A percentile compares a stretch with the other conserved stretches of the same genome.
Conservation (phyloP, 495 filamentous ascomycete genomes). For the Trichoderma asperelloides region DNA sequence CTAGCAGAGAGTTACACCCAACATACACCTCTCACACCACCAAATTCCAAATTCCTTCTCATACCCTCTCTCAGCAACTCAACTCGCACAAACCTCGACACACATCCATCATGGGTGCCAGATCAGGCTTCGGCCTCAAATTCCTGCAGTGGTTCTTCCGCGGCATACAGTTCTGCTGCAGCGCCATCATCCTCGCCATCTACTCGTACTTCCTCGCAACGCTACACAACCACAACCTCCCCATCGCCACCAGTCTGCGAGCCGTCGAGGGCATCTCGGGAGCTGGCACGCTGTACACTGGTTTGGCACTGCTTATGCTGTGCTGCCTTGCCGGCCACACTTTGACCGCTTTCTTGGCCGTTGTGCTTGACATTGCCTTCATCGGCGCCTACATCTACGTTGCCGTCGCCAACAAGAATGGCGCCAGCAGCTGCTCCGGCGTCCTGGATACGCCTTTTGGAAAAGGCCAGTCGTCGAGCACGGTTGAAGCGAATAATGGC, state of each 20-base stretch:
- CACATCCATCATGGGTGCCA: conserved; percentile 41
- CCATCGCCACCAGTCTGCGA: conserved; percentile 54
- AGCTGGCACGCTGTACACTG: conserved; percentile 59
- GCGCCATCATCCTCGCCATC: conserved; percentile 65
- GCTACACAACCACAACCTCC: conserved; percentile 47
- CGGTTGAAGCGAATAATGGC: conserved; percentile 32
- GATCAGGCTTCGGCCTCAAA: conserved; percentile 50
- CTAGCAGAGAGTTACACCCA: no score
- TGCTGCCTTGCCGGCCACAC: conserved; percentile 68
- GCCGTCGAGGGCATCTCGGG: conserved; percentile 81
- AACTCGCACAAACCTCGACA: conserved; percentile 48
- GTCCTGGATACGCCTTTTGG: conserved; percentile 48
- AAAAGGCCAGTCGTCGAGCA: conserved; percentile 49
- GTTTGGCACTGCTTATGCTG: conserved; percentile 60
- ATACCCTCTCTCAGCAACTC: background rate
- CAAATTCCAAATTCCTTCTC: background rate
- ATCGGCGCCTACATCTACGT: conserved; percentile 52
- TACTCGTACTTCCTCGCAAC: conserved; percentile 67
- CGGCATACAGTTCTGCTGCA: conserved; percentile 59
- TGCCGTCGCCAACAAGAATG: conserved; percentile 51
- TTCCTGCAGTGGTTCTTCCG: conserved; percentile 55
- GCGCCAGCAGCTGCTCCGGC: conserved; percentile 52
- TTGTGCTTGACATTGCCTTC: conserved; percentile 56
- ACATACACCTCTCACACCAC: no score
- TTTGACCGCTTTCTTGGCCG: conserved; percentile 56